A percentile compares a stretch with the other conserved stretches of the same genome.
Evolutionary conservation across 2,329 filamentous ascomycete genomes (phyloP).

Genomic region (Lachnellula willkommii): DNA sequence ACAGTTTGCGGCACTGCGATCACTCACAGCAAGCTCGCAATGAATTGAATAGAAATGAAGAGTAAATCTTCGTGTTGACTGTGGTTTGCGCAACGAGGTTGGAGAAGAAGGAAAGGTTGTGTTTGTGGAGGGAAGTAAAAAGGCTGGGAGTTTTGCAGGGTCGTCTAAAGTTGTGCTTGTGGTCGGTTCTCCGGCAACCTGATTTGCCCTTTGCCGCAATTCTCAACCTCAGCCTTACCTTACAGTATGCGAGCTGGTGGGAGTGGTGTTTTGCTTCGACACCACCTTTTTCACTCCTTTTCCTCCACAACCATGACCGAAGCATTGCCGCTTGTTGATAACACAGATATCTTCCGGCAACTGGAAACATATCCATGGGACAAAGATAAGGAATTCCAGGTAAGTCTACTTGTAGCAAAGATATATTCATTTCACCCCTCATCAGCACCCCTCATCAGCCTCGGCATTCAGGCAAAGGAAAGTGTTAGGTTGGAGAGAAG

Average conservation of each 20-base stretch:
- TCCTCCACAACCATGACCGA: constrained; percentile 9
- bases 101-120: constrained; percentile 5
- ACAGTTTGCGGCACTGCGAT: constrained; percentile 20
- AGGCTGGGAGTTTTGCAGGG: constrained; percentile 17
- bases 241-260: too few species aligned
- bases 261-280: background rate
- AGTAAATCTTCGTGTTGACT: background rate
- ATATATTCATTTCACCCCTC: background rate
- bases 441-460: constrained; percentile 8
- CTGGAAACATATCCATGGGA: constrained; percentile 65
- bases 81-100: constrained; percentile 5
- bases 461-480: constrained; percentile 8
- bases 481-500: background rate
- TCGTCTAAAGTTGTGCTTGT: background rate
- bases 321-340: constrained; percentile 18
- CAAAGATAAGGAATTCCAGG: constrained; percentile 63
- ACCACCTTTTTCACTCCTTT: constrained; percentile 1
- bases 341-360: constrained; percentile 49
- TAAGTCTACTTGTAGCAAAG: constrained; percentile 26
- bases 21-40: constrained; percentile 28
- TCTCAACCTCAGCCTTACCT: constrained; percentile 6
- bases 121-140: constrained; percentile 16
- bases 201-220: background rate
- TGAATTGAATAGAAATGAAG: constrained; percentile 6
- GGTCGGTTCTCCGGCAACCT: background rate